These are phyloP conservation scores for Elsinoe arachidis DNA, from an alignment of 2,329 filamentous ascomycete species.

Conservation along the genomic window DNA sequence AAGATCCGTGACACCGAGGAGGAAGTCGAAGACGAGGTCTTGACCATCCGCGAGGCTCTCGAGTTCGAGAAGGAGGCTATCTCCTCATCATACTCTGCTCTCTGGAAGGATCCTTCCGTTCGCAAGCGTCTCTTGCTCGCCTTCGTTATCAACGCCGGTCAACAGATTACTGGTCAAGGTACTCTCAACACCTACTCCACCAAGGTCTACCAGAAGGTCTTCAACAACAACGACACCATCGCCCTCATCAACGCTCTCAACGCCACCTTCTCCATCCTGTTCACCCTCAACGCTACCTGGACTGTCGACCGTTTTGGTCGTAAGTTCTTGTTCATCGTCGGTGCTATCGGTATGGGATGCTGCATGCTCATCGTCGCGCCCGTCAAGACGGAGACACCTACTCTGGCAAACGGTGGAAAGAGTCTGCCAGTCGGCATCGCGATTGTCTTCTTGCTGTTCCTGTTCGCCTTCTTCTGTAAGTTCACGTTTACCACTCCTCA, in stretches of 20 bases:
- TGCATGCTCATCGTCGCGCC: slow-evolving; percentile 61
- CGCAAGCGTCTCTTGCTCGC: slow-evolving; percentile 58
- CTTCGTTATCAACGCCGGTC: slow-evolving; percentile 59
- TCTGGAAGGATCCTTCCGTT: slow-evolving; percentile 62
- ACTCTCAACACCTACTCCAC: slow-evolving; percentile 65
- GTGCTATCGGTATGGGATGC: slow-evolving; percentile 57
- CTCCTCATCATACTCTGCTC: slow-evolving; percentile 52
- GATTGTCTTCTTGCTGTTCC: slow-evolving; percentile 60
- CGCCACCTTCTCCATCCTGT: slow-evolving; percentile 62
- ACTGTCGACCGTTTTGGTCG: slow-evolving; percentile 64
- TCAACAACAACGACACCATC: slow-evolving; percentile 50
- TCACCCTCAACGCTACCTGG: slow-evolving; percentile 66
- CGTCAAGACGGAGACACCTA: slow-evolving; percentile 51
- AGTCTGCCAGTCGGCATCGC: slow-evolving; percentile 52
- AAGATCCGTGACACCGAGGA: slow-evolving; percentile 55
- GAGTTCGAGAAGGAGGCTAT: slow-evolving; percentile 65
- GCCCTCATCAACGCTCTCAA: slow-evolving; percentile 68
- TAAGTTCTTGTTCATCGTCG: slow-evolving; percentile 60
- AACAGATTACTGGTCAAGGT: slow-evolving; percentile 65
- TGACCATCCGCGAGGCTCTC: slow-evolving; percentile 57
- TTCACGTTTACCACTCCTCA: slow-evolving; percentile 15
- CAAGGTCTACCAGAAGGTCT: slow-evolving; percentile 66
- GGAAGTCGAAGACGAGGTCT: slow-evolving; percentile 58
- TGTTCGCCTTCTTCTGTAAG: slow-evolving; percentile 24
- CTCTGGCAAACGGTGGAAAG: slow-evolving; percentile 45